These are phyloP conservation scores for Pulveroboletus sp. DNA, from an alignment of 768 basidiomycete genomes.

Conservation along the genomic window DNA sequence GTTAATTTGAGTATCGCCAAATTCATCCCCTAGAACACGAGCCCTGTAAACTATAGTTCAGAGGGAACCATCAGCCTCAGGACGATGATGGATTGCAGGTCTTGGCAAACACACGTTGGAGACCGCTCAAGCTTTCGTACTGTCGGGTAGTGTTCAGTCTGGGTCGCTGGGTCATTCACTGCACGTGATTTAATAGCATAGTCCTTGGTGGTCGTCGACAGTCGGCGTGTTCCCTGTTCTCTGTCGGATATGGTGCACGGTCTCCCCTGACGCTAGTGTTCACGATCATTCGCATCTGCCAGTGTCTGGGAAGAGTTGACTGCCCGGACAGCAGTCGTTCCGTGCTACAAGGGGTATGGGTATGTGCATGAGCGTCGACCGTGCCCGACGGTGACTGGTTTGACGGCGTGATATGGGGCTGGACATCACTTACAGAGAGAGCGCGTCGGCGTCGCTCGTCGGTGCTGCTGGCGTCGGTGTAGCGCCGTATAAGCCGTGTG, in stretches of 20 bases:
- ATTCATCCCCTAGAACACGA: not conserved
- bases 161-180: not conserved
- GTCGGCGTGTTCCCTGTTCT: too few species aligned
- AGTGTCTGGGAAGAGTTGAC: not conserved
- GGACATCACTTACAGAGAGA: not conserved
- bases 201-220: too few species aligned
- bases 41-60: too few species aligned
- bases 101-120: not conserved
- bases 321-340: not conserved
- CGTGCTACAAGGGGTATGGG: not conserved
- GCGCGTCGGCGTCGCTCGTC: too few species aligned
- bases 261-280: not conserved
- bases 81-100: not conserved
- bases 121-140: not conserved
- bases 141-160: constrained; percentile 10
- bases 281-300: not conserved
- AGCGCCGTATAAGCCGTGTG: too few species aligned
- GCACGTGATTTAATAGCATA: not conserved
- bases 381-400: not conserved
- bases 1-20: not conserved
- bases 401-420: not conserved
- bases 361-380: not conserved
- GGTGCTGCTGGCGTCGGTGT: too few species aligned
- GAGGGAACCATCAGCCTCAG: not conserved
- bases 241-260: not conserved